Conservation (phyloP, 345 rosid species). For the Salix exigua region DNA sequence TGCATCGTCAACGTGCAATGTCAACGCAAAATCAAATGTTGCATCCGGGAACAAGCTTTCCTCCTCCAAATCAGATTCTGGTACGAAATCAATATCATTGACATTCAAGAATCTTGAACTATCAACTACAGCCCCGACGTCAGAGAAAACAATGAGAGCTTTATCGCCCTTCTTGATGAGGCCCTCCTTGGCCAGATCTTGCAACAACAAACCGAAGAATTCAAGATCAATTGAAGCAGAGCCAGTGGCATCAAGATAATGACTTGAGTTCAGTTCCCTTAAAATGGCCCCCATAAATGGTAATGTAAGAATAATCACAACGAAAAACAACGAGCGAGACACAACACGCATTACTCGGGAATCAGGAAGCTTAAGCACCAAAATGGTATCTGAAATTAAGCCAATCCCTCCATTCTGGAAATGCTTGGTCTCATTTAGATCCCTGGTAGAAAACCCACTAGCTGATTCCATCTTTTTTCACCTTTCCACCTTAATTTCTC, state of each 20-base stretch:
- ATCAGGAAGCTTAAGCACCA: conserved; percentile 44
- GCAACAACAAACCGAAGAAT: conserved; percentile 32
- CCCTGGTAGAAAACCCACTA: conserved; percentile 16
- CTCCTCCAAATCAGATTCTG: conserved; percentile 26
- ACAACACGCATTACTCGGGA: conserved; percentile 30
- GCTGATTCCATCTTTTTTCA: conserved; percentile 21
- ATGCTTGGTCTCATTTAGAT: conserved; percentile 14
- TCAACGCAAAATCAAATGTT: conserved; percentile 40
- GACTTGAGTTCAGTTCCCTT: conserved; percentile 15
- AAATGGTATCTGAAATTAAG: conserved; percentile 19
- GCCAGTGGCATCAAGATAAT: conserved; percentile 6
- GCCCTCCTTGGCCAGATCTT: conserved; percentile 44
- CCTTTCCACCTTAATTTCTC: neutral
- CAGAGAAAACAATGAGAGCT: conserved; percentile 36
- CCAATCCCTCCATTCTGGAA: conserved; percentile 15
- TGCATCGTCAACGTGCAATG: conserved; percentile 23
- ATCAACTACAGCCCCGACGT: conserved; percentile 19
- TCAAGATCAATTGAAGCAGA: conserved; percentile 23
- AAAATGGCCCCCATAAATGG: conserved; percentile 29
- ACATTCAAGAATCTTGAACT: conserved; percentile 23
- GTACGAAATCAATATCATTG: conserved; percentile 29
- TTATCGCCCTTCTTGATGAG: conserved; percentile 45
- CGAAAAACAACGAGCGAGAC: conserved; percentile 46
- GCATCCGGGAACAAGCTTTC: conserved; percentile 17
- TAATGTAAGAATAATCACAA: conserved; percentile 33